phyloP scores from a whole-genome alignment of 495 filamentous ascomycete genomes.

The Penicillium bialowiezense region DNA sequence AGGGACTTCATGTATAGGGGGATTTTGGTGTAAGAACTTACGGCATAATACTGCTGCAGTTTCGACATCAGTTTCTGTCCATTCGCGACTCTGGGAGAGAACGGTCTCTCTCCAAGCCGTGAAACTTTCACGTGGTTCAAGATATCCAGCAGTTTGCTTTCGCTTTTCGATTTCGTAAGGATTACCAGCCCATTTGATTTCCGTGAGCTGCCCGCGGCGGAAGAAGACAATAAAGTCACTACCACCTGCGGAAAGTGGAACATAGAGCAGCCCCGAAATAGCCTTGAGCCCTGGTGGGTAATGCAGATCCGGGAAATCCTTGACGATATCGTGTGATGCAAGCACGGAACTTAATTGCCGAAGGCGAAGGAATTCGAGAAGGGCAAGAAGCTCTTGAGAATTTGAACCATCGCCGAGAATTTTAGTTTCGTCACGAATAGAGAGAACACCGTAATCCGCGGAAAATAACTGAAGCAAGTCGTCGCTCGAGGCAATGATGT shows the following conservation, averaged over 20 bases:
- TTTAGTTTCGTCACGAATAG: slow-evolving; percentile 84
- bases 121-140: slow-evolving; percentile 38
- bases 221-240: slow-evolving; percentile 92
- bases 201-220: slow-evolving; percentile 69
- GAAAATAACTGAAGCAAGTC: slow-evolving; percentile 84
- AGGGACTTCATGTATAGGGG: too few species aligned
- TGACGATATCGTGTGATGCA: slow-evolving; percentile 69
- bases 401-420: slow-evolving; percentile 73
- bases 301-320: slow-evolving; percentile 80
- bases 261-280: slow-evolving; percentile 79
- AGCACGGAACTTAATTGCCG: slow-evolving; percentile 74
- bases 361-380: slow-evolving; percentile 83
- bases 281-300: slow-evolving; percentile 77
- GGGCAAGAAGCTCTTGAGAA: slow-evolving; percentile 78
- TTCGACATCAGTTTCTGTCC: slow-evolving; percentile 63
- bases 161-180: slow-evolving; percentile 69
- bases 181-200: slow-evolving; percentile 93
- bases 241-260: slow-evolving; percentile 75
- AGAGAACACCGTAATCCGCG: slow-evolving; percentile 84
- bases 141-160: slow-evolving; percentile 30
- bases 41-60: slow-evolving; percentile 81
- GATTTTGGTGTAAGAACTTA: too few species aligned
- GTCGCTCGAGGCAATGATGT: slow-evolving; percentile 88
- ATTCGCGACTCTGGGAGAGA: slow-evolving; percentile 37
- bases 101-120: slow-evolving; percentile 35